Evolutionary conservation across 192 early-diverging fungal species (phyloP), one percentile per base, ranked within the genome.

Genomic region (Haplosporangium gracile): DNA sequence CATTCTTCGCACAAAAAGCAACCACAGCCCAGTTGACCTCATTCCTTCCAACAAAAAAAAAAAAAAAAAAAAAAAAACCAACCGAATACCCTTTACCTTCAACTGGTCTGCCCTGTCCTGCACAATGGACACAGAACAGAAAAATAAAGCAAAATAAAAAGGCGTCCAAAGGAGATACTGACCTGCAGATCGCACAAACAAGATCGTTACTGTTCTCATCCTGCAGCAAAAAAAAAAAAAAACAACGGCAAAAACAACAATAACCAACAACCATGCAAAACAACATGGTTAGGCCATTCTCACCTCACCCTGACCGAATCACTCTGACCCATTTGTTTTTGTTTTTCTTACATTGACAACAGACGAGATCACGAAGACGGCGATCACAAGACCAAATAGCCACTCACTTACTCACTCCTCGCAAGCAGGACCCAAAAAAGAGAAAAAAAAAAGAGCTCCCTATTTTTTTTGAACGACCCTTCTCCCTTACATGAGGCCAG

Each of bases 401-500:
- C 55, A 26, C 49, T 18, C 49, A 51, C 49, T 18, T 18, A 51
- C 49, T 18, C 49, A 51, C 34, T 70, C 68, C 36, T 70, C 38
- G 36, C 38, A 22, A 20, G n/a, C 38, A 42, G 43, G 70, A 47
- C 5, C 24, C 26, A 26, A 24, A n/a, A 72, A 40, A 18, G 24
- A 5, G 5, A 5, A 43, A 43, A 43, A 53, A 53, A 55, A 55
- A 24, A 55, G 16, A 24, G 22, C 60, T 45, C 40, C 71, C 26
- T 45, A 72, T 45, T 49, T 15, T 42, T 43, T 20, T 45, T 45
- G 71, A 72, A 10, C 71, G 3, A 65, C 60, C 51, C 7, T 24
- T 34, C 22, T 36, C 32, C 32, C 42, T 22, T 77, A 69, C 76
- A 77, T 77, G 76, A 70, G 70, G 22, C 69, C 77, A 71, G 77